Evolutionary conservation across 768 basidiomycete genomes (phyloP), one percentile per base, ranked within the genome.

Genomic region (Trametes gibbosa): DNA sequence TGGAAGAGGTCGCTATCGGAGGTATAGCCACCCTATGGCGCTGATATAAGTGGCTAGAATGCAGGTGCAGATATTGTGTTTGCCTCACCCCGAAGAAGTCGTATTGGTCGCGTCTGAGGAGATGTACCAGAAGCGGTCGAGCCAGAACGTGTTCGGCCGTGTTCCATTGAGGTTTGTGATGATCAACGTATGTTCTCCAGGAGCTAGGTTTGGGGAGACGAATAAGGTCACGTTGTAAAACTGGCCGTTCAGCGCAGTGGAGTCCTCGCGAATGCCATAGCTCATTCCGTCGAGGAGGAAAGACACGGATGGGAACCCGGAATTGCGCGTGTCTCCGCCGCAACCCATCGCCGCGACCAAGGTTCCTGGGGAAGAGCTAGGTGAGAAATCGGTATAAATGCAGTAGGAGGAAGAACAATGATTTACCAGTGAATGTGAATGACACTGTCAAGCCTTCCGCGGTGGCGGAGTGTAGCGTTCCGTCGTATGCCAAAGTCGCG

Each of bases 131-230:
- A 59, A 48, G 25, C 37, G 51, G n/a, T 53, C 51, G 4, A 59
- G 51, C 58, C 50, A 53, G 45, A 46, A 53, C 9, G 24, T 10
- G 37, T 53, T 59, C 9, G 58, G 58, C 13, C 13, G 27, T 16
- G 58, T 59, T 14, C 51, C 58, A 19, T 59, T 59, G 23, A 59
- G n/a, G 25, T 59, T 59, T 9, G 58, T 59, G 24, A 59, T 59
- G 3, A 47, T 25, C 16, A 58, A 23, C n/a, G 19, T 29, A 21
- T 58, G 57, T 25, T 53, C 37, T 10, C 43, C 58, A 5, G 24
- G 23, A 25, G 10, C 16, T 34, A 58, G 50, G 5, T n/a, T 34
- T 2, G 21, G 42, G 5, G 27, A 37, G 1, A 50, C 17, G 35
- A 58, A 58, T 29, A 39, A 46, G 8, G 57, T 51, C 6, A 52